These are phyloP conservation scores for Saccharomyces mikatae DNA, from an alignment of 805 yeast genomes.

Conservation along the genomic window DNA sequence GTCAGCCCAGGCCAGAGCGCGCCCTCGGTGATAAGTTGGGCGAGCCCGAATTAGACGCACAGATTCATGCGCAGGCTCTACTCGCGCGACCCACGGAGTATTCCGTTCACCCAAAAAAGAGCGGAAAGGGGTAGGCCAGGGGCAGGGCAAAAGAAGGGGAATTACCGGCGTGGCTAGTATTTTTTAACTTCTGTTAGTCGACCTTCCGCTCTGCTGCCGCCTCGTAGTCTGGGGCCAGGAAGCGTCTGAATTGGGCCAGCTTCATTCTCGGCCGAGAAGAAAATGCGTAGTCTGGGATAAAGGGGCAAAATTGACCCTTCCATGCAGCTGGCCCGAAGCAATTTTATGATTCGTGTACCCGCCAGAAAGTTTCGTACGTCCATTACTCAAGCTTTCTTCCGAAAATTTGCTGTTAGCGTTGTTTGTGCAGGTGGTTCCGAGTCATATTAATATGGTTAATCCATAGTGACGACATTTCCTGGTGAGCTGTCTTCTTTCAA, in stretches of 20 bases:
- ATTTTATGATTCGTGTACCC: not conserved
- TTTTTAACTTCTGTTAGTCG: not conserved
- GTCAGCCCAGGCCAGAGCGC: not conserved
- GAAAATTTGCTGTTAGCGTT: not conserved
- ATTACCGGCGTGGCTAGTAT: not conserved
- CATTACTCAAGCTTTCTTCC: not conserved
- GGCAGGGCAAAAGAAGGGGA: not conserved
- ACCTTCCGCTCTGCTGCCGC: not conserved
- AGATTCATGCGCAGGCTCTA: not conserved
- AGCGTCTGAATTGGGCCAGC: not conserved
- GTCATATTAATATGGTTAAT: not conserved
- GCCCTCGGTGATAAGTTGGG: not conserved
- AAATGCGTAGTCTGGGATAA: not conserved
- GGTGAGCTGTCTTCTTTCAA: not conserved
- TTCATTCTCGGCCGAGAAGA: not conserved
- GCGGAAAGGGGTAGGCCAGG: not conserved
- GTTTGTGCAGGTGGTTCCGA: not conserved
- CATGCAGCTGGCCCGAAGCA: not conserved
- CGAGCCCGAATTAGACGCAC: not conserved
- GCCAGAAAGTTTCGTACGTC: not conserved
- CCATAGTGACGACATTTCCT: not conserved
- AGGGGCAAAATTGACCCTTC: not conserved
- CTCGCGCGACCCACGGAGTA: not conserved
- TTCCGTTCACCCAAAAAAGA: not conserved
- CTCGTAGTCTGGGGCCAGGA: not conserved